Percentiles rank a stretch among this genome's conserved stretches.
These are phyloP conservation scores for Rutstroemia sp. DNA, from an alignment of 2,329 filamentous ascomycete genomes.

Conservation along the genomic window DNA sequence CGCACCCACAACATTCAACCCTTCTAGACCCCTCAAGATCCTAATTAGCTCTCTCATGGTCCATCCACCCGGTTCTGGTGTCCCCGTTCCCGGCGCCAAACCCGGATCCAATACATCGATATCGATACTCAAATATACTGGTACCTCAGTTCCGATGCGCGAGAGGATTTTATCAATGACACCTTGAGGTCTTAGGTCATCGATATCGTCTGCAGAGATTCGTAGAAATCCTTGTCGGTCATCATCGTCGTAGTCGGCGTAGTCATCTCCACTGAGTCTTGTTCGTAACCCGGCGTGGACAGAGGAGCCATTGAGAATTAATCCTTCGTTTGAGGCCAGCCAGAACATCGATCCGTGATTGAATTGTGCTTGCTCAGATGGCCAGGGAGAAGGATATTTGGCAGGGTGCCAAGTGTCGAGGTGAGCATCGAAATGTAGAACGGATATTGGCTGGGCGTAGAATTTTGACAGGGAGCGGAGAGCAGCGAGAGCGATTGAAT, in stretches of 20 bases:
- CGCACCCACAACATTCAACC: conserved; percentile 76
- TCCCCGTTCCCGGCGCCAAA: conserved; percentile 69
- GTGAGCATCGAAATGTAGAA: conserved; percentile 65
- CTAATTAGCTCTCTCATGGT: conserved; percentile 81
- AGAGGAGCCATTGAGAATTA: conserved; percentile 65
- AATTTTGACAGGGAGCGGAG: conserved; percentile 57
- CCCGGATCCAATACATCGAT: conserved; percentile 75
- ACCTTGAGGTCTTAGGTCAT: conserved; percentile 67
- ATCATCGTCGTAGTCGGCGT: conserved; percentile 64
- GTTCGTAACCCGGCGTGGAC: conserved; percentile 82
- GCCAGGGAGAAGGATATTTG: conserved; percentile 74
- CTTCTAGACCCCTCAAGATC: conserved; percentile 74
- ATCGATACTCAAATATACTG: conserved; percentile 75
- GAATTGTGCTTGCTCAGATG: conserved; percentile 62
- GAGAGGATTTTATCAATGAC: conserved; percentile 64
- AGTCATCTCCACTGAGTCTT: conserved; percentile 58
- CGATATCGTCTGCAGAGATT: conserved; percentile 79
- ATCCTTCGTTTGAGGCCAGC: conserved; percentile 72
- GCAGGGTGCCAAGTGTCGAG: conserved; percentile 34
- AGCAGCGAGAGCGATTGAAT: conserved; percentile 62
- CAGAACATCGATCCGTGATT: conserved; percentile 92
- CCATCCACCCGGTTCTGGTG: conserved; percentile 87
- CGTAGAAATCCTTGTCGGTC: conserved; percentile 69
- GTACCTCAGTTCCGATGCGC: conserved; percentile 64
- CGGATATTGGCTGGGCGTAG: conserved; percentile 55